Conservation (phyloP, 495 filamentous ascomycete genomes). For the Lophiostoma macrostomum region DNA sequence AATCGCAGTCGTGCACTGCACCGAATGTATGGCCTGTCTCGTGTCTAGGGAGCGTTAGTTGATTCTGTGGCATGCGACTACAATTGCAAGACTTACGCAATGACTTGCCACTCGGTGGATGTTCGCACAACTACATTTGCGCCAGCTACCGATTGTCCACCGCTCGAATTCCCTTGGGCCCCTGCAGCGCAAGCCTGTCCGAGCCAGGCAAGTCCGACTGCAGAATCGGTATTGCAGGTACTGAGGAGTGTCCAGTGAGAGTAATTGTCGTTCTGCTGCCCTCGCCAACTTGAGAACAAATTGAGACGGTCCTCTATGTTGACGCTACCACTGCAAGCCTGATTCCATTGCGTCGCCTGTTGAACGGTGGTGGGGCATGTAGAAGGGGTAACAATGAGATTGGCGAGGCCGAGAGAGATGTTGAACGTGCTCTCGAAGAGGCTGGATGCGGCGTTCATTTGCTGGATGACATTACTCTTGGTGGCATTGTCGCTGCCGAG, state of each 20-base stretch:
- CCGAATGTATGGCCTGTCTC: conserved; percentile 95
- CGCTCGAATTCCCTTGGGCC: conserved; percentile 47
- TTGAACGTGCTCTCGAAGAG: conserved; percentile 91
- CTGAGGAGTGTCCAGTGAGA: conserved; percentile 93
- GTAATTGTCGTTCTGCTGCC: conserved; percentile 67
- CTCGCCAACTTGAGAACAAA: conserved; percentile 85
- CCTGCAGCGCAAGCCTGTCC: conserved; percentile 73
- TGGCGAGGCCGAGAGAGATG: conserved; percentile 83
- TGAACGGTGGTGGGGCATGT: conserved; percentile 66
- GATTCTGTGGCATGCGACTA: background rate
- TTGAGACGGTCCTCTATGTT: conserved; percentile 78
- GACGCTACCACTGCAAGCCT: conserved; percentile 60
- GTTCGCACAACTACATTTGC: conserved; percentile 90
- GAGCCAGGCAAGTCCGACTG: conserved; percentile 91
- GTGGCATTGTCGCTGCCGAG: conserved; percentile 60
- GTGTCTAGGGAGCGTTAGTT: conserved; percentile 50
- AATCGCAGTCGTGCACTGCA: conserved; percentile 88
- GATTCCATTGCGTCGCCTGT: conserved; percentile 73
- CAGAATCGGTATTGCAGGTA: conserved; percentile 76
- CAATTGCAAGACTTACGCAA: conserved; percentile 55
- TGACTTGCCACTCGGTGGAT: conserved; percentile 87
- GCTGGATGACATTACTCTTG: conserved; percentile 69
- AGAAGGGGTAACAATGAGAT: conserved; percentile 69
- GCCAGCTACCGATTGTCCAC: conserved; percentile 66
- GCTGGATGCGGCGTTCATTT: conserved; percentile 82